Percentiles rank a stretch among this genome's conserved stretches.
Conservation (phyloP, 441 rosid species). For the Geranium incanum region DNA sequence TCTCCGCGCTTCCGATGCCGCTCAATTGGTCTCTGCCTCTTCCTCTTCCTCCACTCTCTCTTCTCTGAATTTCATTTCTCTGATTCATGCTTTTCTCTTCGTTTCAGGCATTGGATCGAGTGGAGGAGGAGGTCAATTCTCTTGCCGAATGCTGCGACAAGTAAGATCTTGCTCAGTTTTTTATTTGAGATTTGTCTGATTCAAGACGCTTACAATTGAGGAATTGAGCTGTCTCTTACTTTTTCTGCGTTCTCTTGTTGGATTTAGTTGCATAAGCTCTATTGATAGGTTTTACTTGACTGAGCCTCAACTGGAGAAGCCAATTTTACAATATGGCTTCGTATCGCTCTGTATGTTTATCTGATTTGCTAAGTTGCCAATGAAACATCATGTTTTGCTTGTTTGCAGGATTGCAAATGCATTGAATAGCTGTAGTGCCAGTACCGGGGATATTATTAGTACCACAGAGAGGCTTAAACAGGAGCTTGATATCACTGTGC, state of each 20-base stretch:
- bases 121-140: conserved; percentile 84
- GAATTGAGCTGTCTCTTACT: too few relatives aligned
- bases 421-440: conserved; percentile 69
- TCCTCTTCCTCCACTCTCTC: neutral
- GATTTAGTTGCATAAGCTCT: too few relatives aligned
- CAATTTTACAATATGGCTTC: neutral
- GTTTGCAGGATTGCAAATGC: conserved; percentile 67
- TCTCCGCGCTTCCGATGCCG: conserved; percentile 59
- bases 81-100: neutral
- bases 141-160: conserved; percentile 91
- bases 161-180: conserved; percentile 20
- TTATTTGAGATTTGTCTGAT: neutral
- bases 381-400: neutral
- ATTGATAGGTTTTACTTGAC: too few relatives aligned
- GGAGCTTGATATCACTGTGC: conserved; percentile 78
- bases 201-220: neutral
- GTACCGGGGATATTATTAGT: conserved; percentile 75
- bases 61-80: neutral
- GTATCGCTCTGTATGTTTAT: neutral
- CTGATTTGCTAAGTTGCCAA: neutral
- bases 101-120: conserved; percentile 70
- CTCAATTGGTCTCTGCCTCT: conserved; percentile 42
- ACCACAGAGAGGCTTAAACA: conserved; percentile 89
- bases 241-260: too few relatives aligned
- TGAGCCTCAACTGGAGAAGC: too few relatives aligned